Evolutionary conservation across 768 basidiomycete genomes (phyloP).

Genomic region (Boletus huronensis): DNA sequence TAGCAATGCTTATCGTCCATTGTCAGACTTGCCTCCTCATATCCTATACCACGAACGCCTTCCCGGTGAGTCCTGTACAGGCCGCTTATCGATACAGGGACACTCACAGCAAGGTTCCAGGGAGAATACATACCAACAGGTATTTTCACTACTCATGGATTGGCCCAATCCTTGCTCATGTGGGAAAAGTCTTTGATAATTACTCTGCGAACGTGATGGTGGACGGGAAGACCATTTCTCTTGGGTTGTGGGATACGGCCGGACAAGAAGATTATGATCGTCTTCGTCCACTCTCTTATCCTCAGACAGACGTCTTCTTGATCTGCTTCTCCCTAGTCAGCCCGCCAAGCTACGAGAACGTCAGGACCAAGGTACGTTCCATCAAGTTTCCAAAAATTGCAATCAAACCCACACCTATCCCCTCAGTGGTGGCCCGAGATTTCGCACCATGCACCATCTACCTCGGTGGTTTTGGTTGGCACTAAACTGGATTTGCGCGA

Average conservation of each 20-base stretch:
- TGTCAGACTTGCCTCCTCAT: constrained; percentile 94
- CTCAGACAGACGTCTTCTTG: constrained; percentile 98
- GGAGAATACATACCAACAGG: constrained; percentile 97
- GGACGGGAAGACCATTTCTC: constrained; percentile 96
- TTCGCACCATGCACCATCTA: constrained; percentile 93
- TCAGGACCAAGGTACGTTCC: constrained; percentile 83
- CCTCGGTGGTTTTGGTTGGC: constrained; percentile 90
- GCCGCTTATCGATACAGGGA: constrained; percentile 8
- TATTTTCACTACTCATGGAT: constrained; percentile 31
- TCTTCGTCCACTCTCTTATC: constrained; percentile 95
- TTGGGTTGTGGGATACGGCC: constrained; percentile 99
- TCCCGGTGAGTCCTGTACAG: constrained; percentile 62
- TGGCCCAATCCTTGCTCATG: constrained; percentile 8
- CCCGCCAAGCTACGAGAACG: constrained; percentile 98
- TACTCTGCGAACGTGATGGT: constrained; percentile 99
- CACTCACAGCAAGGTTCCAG: constrained; percentile 39
- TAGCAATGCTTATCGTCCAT: constrained; percentile 11
- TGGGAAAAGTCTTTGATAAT: constrained; percentile 86
- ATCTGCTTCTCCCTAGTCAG: constrained; percentile 99
- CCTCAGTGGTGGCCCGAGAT: constrained; percentile 94
- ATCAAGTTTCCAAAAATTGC: background rate
- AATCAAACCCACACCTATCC: constrained; percentile 8
- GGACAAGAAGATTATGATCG: constrained; percentile 99
- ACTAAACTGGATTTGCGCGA: constrained; percentile 98
- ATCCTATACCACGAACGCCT: constrained; percentile 98